Base-by-base conservation (phyloP, 2,329 filamentous ascomycete species). In the Beauveria pseudobassiana region DNA sequence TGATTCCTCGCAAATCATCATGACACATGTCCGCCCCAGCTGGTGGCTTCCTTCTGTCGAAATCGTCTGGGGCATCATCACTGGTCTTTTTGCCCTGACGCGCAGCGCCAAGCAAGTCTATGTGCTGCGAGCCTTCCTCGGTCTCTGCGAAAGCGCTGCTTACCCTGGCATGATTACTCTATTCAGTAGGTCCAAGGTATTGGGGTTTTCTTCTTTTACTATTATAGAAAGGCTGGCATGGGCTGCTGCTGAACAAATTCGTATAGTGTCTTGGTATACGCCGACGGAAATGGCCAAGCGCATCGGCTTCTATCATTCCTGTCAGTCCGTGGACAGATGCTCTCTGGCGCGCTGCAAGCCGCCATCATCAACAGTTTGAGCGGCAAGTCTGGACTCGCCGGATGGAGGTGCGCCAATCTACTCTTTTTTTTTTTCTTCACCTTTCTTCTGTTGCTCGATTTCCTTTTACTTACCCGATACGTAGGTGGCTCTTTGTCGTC, bases 401-500 rank as follows among this genome's bases (percentile, higher is more conserved):
- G 75, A 1, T 80, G 76, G 78, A 72, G 75, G 62, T 79, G 40
- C 53, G 62, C 34, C 34, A 38, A 14, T 38, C 34, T 38, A 38
- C 34, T 34, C 12, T 12, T 34, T 12, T 1, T 12, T 4, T 79
- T 24, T 52, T 10, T n/a, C 10, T n/a, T n/a, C n/a, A n/a, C n/a
- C n/a, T n/a, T n/a, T 5, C 18, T 20, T n/a, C 28, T 8, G 12
- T 20, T 20, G 10, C 3, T 3, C 18, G n/a, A 7, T 6, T 9
- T 14, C 0, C 22, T 38, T 18, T 26, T 20, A 59, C 34, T 42
- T 14, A 38, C 12, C 12, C 34, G 9, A 9, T 18, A 8, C 7
- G 16, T n/a, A 66, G 65, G n/a, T 69, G 77, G 76, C 71, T 80
- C 5, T 80, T 80, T 63, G 72, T 80, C 54, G 73, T 79, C 65